Percentiles rank a stretch among this genome's conserved stretches.
These are phyloP conservation scores for Claviceps citrina DNA, from an alignment of 2,329 filamentous ascomycete species.

Conservation along the genomic window DNA sequence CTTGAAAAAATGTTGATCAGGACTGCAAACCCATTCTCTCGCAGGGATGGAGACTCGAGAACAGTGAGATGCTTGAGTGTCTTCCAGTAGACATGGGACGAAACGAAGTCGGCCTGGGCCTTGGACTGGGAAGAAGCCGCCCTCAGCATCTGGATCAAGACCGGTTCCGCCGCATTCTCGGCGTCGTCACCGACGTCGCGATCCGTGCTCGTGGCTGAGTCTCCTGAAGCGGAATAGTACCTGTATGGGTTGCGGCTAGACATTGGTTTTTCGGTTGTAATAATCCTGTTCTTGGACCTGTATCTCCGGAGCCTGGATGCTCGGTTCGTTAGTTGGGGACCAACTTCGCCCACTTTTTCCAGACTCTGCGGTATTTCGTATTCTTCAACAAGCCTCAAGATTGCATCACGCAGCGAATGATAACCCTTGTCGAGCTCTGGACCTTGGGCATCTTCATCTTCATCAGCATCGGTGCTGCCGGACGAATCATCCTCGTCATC, in stretches of 20 bases:
- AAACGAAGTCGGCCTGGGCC: slow-evolving; percentile 67
- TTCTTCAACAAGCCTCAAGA: slow-evolving; percentile 66
- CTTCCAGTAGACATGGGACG: slow-evolving; percentile 73
- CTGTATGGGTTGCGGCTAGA: slow-evolving; percentile 45
- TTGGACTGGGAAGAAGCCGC: slow-evolving; percentile 64
- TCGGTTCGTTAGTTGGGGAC: slow-evolving; percentile 52
- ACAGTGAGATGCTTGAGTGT: slow-evolving; percentile 59
- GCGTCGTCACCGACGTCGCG: slow-evolving; percentile 3
- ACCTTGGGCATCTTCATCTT: slow-evolving; percentile 44
- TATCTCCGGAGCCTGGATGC: slow-evolving; percentile 46
- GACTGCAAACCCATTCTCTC: slow-evolving; percentile 53
- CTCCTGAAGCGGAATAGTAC: slow-evolving; percentile 14
- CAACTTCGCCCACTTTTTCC: slow-evolving; percentile 41
- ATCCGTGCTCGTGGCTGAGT: neutral
- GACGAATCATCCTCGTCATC: slow-evolving; percentile 50
- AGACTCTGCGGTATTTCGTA: slow-evolving; percentile 61
- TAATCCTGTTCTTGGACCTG: slow-evolving; percentile 42
- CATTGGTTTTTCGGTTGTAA: slow-evolving; percentile 34
- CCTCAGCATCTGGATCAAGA: slow-evolving; percentile 58
- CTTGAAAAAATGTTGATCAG: slow-evolving; percentile 60
- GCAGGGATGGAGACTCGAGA: slow-evolving; percentile 44
- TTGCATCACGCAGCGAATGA: slow-evolving; percentile 64
- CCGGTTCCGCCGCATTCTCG: slow-evolving; percentile 32
- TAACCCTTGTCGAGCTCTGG: slow-evolving; percentile 64
- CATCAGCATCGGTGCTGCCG: slow-evolving; percentile 41